Evolutionary conservation across 1,284 basidiomycete species (phyloP).

Genomic region (Marasmius tenuissimus): DNA sequence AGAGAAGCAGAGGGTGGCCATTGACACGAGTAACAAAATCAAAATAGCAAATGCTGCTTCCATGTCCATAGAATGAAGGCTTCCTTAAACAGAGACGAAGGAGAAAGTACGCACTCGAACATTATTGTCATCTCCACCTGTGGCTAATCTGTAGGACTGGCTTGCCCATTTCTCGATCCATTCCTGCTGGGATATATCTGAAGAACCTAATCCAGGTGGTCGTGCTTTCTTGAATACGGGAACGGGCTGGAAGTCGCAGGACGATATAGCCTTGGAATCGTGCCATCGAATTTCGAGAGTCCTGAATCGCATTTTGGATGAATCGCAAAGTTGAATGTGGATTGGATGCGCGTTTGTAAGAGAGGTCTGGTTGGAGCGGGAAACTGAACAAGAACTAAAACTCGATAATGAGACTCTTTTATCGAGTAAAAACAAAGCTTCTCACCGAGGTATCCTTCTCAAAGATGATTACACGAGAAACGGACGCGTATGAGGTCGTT

Average conservation of each 20-base stretch:
- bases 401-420: too few species aligned
- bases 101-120: slow-evolving; percentile 71
- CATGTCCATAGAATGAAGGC: slow-evolving; percentile 2
- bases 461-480: slow-evolving; percentile 7
- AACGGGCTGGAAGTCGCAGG: slow-evolving; percentile 89
- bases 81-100: too few species aligned
- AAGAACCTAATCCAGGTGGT: slow-evolving; percentile 35
- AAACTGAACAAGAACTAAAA: background rate
- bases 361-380: background rate
- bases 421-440: background rate
- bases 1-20: slow-evolving; percentile 5
- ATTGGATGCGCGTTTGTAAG: background rate
- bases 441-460: background rate
- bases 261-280: slow-evolving; percentile 91
- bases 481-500: slow-evolving; percentile 8
- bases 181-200: slow-evolving; percentile 23
- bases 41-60: slow-evolving; percentile 3
- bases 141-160: slow-evolving; percentile 87
- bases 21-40: slow-evolving; percentile 13
- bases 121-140: slow-evolving; percentile 96
- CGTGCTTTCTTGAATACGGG: slow-evolving; percentile 71
- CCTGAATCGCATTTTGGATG: slow-evolving; percentile 66
- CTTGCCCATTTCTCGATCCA: slow-evolving; percentile 35
- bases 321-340: background rate
- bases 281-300: slow-evolving; percentile 94